Evolutionary conservation across 169 alveolate genomes (phyloP).

Genomic region (Cryptosporidium canis): DNA sequence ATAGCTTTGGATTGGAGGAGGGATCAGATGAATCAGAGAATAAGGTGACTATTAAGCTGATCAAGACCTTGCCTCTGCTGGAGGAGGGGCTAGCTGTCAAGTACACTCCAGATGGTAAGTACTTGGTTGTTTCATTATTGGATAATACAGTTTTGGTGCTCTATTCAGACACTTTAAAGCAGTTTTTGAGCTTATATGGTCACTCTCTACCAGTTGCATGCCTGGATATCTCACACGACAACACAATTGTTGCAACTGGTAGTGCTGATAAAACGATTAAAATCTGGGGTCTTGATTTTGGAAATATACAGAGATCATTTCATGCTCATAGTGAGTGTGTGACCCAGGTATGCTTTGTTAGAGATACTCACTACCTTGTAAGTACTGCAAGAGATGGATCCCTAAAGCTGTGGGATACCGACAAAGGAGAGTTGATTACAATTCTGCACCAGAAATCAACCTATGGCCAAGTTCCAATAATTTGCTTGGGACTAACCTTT

Average conservation of each 20-base stretch:
- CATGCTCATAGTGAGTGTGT: slow-evolving; percentile 73
- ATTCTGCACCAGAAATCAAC: slow-evolving; percentile 52
- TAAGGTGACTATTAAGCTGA: neutral
- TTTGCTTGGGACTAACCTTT: slow-evolving; percentile 34
- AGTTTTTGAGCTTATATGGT: slow-evolving; percentile 86
- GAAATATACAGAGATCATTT: slow-evolving; percentile 76
- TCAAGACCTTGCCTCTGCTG: slow-evolving; percentile 38
- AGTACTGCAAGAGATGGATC: slow-evolving; percentile 81
- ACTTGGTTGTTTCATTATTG: slow-evolving; percentile 81
- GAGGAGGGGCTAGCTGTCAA: slow-evolving; percentile 74
- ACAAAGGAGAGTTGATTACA: slow-evolving; percentile 72
- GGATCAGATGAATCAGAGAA: neutral
- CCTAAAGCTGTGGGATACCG: slow-evolving; percentile 83
- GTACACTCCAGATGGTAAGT: slow-evolving; percentile 79
- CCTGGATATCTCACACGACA: slow-evolving; percentile 83
- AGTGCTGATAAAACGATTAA: slow-evolving; percentile 85
- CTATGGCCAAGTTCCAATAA: slow-evolving; percentile 62
- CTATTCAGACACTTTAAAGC: slow-evolving; percentile 83
- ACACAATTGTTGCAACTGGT: slow-evolving; percentile 83
- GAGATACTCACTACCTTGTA: slow-evolving; percentile 74
- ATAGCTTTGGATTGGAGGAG: slow-evolving; percentile 55
- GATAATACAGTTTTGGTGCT: slow-evolving; percentile 83
- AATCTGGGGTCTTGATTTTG: slow-evolving; percentile 89
- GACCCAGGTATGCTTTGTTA: slow-evolving; percentile 54
- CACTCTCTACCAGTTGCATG: slow-evolving; percentile 88